Evolutionary conservation across 73 alveolate genomes (phyloP), one percentile per base, ranked within the genome.

Genomic region (Paramecium caudatum): DNA sequence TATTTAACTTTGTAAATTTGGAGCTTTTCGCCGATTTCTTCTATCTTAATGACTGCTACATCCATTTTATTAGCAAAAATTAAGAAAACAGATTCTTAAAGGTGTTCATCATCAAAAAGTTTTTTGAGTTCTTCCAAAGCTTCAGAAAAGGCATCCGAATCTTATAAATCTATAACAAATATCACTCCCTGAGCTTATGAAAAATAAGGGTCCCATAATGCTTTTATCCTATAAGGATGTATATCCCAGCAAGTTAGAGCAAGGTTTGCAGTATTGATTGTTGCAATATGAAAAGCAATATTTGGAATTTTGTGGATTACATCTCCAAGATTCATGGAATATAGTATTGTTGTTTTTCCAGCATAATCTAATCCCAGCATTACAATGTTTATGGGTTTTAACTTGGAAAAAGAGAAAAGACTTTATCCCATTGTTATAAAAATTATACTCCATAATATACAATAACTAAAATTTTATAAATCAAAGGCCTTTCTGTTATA

Each of bases 361-460:
- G 99, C 98, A 47, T 92, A 94, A 80, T 97, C 99, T 19, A 97
- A 94, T 0, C 99, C 99, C 34, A 97, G 87, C 47, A 97, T 82
- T n/a, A n/a, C n/a, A n/a, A n/a, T n/a, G n/a, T n/a, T n/a, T n/a
- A n/a, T n/a, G n/a, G n/a, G n/a, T n/a, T n/a, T n/a, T n/a, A n/a
- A n/a, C n/a, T n/a, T n/a, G n/a, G n/a, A n/a, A n/a, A n/a, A n/a
- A n/a, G n/a, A n/a, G n/a, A n/a, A n/a, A n/a, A n/a, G n/a, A n/a
- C n/a, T n/a, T n/a, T n/a, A n/a, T n/a, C n/a, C n/a, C n/a, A n/a
- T n/a, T n/a, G n/a, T n/a, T n/a, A n/a, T n/a, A n/a, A n/a, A n/a
- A n/a, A n/a, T n/a, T n/a, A n/a, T n/a, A n/a, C n/a, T n/a, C n/a
- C n/a, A n/a, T n/a, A n/a, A n/a, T n/a, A n/a, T n/a, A n/a, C n/a